Evolutionary conservation across 805 yeast species (phyloP).

Genomic region (Saccharomyces cerevisiae): DNA sequence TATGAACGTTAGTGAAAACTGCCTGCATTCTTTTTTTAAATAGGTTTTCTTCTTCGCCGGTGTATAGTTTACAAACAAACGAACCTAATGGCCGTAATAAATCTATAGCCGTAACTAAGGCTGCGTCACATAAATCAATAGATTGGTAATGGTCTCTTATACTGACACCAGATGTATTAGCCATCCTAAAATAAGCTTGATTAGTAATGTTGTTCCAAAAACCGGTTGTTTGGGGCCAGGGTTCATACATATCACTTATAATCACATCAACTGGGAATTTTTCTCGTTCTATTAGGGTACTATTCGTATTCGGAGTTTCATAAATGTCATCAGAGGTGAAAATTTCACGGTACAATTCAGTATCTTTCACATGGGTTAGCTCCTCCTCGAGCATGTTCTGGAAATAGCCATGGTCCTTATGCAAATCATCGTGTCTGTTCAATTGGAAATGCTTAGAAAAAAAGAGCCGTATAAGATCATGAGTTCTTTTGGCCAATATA

Average conservation of each 20-base stretch:
- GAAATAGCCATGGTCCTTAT: constrained; percentile 20
- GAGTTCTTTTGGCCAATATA: constrained; percentile 62
- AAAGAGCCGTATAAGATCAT: constrained; percentile 43
- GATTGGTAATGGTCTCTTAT: constrained; percentile 77
- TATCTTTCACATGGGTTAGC: constrained; percentile 13
- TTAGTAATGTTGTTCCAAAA: constrained; percentile 61
- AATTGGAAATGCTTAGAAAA: constrained; percentile 32
- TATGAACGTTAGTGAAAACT: constrained; percentile 54
- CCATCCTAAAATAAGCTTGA: constrained; percentile 82
- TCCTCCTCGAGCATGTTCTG: constrained; percentile 15
- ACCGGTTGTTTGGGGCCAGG: constrained; percentile 43
- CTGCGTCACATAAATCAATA: constrained; percentile 86
- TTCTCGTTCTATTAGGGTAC: constrained; percentile 5
- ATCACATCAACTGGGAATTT: constrained; percentile 51
- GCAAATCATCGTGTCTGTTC: constrained; percentile 31
- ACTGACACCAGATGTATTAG: constrained; percentile 77
- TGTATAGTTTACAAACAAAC: constrained; percentile 74
- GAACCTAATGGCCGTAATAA: constrained; percentile 63
- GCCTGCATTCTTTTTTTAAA: constrained; percentile 51
- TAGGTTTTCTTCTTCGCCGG: constrained; percentile 68
- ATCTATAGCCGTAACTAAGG: constrained; percentile 64
- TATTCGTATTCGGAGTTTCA: neutral
- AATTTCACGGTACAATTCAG: constrained; percentile 25
- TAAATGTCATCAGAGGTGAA: constrained; percentile 15
- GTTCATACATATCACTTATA: constrained; percentile 78